Evolutionary conservation across 306 rosid species (phyloP).

Genomic region (Gleditsia sinensis): DNA sequence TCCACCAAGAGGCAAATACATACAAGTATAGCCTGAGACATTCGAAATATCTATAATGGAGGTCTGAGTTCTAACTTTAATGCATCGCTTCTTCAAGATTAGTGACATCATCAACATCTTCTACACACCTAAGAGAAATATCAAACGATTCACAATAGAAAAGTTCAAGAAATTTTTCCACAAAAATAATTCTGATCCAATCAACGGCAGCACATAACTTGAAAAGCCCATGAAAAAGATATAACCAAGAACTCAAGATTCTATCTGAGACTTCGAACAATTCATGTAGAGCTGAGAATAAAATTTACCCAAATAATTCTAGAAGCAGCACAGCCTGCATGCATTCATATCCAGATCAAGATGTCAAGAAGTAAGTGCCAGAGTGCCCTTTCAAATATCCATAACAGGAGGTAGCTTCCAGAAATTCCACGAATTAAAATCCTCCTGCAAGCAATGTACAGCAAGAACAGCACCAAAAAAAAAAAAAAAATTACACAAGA

Average conservation of each 20-base stretch:
- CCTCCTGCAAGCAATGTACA: conserved; percentile 68
- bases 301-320: conserved; percentile 49
- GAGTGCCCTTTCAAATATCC: conserved; percentile 35
- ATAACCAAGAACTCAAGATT: neutral
- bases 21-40: too few species aligned
- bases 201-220: neutral
- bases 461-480: conserved; percentile 16
- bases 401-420: conserved; percentile 68
- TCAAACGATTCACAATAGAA: conserved; percentile 8
- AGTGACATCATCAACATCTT: too few species aligned
- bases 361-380: conserved; percentile 10
- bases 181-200: neutral
- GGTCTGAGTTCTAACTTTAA: too few species aligned
- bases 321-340: conserved; percentile 18
- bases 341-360: conserved; percentile 29
- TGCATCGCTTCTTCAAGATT: too few species aligned
- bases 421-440: conserved; percentile 90
- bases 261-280: neutral
- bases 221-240: neutral
- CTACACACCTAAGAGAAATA: neutral
- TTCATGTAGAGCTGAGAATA: conserved; percentile 16
- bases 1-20: too few species aligned
- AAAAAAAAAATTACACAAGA: too few species aligned
- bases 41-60: too few species aligned
- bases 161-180: neutral